Conservation (phyloP, 2,329 filamentous ascomycete genomes). For the Talaromyces sp. region DNA sequence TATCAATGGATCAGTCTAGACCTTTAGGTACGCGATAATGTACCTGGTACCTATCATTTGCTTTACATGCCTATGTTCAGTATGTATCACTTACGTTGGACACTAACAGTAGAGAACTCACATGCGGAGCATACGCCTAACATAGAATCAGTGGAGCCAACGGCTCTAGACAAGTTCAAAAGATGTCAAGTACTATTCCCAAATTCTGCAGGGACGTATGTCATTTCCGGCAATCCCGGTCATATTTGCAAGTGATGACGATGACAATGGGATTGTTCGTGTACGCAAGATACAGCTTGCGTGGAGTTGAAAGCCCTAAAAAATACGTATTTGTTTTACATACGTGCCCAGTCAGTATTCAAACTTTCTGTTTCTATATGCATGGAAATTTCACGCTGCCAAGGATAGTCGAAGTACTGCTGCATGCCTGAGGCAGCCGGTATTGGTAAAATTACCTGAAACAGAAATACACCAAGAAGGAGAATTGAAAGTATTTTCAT, state of each 20-base stretch:
- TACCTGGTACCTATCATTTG: background rate
- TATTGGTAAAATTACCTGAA: background rate
- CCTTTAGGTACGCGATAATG: background rate
- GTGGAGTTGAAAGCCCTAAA: background rate
- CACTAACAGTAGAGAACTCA: background rate
- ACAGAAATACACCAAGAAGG: background rate
- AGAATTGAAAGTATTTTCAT: background rate
- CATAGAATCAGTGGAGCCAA: background rate
- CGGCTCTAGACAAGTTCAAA: background rate
- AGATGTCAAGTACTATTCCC: background rate
- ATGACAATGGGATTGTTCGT: constrained; percentile 1
- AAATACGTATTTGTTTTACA: background rate
- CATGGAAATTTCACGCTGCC: no score
- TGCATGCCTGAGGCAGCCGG: background rate
- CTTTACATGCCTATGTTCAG: background rate
- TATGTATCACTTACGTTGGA: background rate
- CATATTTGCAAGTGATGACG: background rate
- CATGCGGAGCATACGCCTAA: background rate
- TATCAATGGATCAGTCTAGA: background rate
- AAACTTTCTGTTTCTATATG: background rate
- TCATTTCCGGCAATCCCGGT: background rate
- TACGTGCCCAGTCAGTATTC: background rate
- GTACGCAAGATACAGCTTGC: background rate
- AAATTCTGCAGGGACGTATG: background rate
- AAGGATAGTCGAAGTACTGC: background rate